Percentiles rank a stretch among this genome's conserved stretches.
These are phyloP conservation scores for Globisporangium lucens DNA, from an alignment of 352 stramenopile genomes.

Conservation along the genomic window DNA sequence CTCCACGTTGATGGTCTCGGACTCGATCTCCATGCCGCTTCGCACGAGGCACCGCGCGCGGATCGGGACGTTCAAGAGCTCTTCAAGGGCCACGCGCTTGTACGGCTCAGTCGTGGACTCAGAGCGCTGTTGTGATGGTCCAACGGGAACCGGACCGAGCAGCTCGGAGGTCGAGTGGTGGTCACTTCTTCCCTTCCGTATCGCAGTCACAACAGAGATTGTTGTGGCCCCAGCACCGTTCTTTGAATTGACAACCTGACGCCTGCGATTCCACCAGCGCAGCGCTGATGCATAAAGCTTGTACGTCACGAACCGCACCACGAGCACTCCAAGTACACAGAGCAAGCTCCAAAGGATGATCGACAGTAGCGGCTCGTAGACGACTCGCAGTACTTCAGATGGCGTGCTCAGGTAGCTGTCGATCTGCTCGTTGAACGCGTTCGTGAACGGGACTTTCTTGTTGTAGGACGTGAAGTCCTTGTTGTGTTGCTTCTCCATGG, in stretches of 20 bases:
- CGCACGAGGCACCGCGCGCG: conserved; percentile 42
- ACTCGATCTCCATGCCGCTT: conserved; percentile 21
- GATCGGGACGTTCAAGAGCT: conserved; percentile 45
- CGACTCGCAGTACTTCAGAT: conserved; percentile 22
- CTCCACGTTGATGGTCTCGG: conserved; percentile 9
- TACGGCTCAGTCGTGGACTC: conserved; percentile 26
- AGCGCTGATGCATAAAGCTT: background rate
- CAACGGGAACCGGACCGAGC: conserved; percentile 2
- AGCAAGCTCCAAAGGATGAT: conserved; percentile 26
- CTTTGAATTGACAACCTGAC: background rate
- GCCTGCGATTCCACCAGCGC: background rate
- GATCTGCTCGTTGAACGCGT: conserved; percentile 34
- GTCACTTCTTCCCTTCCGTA: background rate
- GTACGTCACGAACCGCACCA: conserved; percentile 18
- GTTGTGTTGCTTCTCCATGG: conserved; percentile 29
- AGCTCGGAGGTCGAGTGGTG: conserved; percentile 11
- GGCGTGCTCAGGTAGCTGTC: conserved; percentile 21
- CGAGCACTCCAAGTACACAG: conserved; percentile 14
- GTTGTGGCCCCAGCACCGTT: background rate
- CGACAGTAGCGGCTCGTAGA: conserved; percentile 32
- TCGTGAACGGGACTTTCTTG: conserved; percentile 27
- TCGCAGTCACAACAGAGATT: background rate
- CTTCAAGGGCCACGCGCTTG: conserved; percentile 40
- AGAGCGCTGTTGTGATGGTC: background rate
- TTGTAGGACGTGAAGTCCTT: conserved; percentile 27